These are phyloP conservation scores for Ogataea hybrid DNA, from an alignment of 1,139 yeast genomes.

Conservation along the genomic window DNA sequence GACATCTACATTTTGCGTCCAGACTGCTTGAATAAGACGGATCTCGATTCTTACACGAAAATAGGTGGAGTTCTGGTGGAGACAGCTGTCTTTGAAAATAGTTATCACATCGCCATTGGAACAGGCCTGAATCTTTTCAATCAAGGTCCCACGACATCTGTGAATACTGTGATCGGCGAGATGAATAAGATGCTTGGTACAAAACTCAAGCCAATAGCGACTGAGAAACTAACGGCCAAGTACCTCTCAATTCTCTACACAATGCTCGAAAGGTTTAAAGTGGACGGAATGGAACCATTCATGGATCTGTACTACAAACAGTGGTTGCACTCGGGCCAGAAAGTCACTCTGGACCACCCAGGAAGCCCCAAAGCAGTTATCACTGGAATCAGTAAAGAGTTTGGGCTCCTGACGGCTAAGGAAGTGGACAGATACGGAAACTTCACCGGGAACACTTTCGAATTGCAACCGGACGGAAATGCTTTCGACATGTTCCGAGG, in stretches of 20 bases:
- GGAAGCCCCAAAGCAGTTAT: conserved; percentile 58
- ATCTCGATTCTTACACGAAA: conserved; percentile 50
- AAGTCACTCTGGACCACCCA: conserved; percentile 46
- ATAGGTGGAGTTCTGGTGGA: conserved; percentile 85
- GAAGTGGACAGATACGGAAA: conserved; percentile 48
- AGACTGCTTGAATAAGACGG: conserved; percentile 39
- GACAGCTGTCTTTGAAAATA: conserved; percentile 58
- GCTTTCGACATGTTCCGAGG: conserved; percentile 96
- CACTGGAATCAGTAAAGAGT: conserved; percentile 78
- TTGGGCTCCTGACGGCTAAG: conserved; percentile 77
- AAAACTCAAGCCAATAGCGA: conserved; percentile 29
- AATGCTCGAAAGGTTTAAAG: conserved; percentile 56
- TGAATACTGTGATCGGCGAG: conserved; percentile 63
- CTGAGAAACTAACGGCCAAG: conserved; percentile 69
- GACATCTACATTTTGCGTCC: conserved; percentile 81
- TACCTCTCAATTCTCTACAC: conserved; percentile 64
- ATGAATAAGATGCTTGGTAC: conserved; percentile 47
- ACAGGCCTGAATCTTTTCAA: conserved; percentile 84
- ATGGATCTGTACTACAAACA: conserved; percentile 71
- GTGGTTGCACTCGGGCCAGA: conserved; percentile 83
- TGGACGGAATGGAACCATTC: conserved; percentile 66
- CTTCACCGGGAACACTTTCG: conserved; percentile 53
- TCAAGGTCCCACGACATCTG: conserved; percentile 88
- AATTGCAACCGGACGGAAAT: conserved; percentile 95
- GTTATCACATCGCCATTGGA: conserved; percentile 70